Evolutionary conservation across 2,329 filamentous ascomycete species (phyloP).

Genomic region (Dactylellina haptotyla): DNA sequence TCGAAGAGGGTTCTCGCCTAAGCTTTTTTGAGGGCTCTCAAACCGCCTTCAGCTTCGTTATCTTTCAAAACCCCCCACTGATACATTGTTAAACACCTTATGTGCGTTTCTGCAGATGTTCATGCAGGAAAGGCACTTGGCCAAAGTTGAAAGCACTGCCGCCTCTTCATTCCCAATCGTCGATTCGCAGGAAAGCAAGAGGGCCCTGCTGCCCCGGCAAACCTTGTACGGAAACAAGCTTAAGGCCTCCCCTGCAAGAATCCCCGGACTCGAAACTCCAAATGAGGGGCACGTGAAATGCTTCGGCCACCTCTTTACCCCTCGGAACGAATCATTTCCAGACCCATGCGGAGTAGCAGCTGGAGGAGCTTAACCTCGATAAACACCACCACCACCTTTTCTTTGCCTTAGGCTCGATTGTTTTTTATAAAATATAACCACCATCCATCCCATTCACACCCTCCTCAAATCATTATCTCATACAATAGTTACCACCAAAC

Average conservation of each 20-base stretch:
- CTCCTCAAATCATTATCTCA: conserved; percentile 22
- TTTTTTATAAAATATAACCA: conserved; percentile 47
- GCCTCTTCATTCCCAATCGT: conserved; percentile 45
- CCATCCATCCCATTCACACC: conserved; percentile 13
- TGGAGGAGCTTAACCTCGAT: conserved; percentile 49
- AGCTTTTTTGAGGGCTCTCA: not conserved
- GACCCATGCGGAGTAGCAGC: conserved; percentile 35
- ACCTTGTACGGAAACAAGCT: conserved; percentile 38
- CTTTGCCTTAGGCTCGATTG: not conserved
- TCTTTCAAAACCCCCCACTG: conserved; percentile 42
- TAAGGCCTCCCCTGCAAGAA: conserved; percentile 33
- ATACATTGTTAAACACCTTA: conserved; percentile 14
- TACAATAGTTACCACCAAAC: conserved; percentile 63
- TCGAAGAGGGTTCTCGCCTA: conserved; percentile 8
- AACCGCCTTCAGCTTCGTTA: conserved; percentile 36
- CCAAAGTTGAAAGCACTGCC: conserved; percentile 7
- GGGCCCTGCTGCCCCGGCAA: conserved; percentile 16
- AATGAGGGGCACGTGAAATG: conserved; percentile 54
- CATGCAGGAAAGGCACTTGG: conserved; percentile 34
- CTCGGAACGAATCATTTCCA: conserved; percentile 51
- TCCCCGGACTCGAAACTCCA: conserved; percentile 51
- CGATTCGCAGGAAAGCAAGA: conserved; percentile 16
- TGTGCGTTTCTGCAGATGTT: conserved; percentile 39
- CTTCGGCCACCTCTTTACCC: conserved; percentile 32
- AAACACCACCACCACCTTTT: conserved; percentile 32